phyloP scores from a whole-genome alignment of 164 flowering plant genomes.

The Liriodendron chinense region DNA sequence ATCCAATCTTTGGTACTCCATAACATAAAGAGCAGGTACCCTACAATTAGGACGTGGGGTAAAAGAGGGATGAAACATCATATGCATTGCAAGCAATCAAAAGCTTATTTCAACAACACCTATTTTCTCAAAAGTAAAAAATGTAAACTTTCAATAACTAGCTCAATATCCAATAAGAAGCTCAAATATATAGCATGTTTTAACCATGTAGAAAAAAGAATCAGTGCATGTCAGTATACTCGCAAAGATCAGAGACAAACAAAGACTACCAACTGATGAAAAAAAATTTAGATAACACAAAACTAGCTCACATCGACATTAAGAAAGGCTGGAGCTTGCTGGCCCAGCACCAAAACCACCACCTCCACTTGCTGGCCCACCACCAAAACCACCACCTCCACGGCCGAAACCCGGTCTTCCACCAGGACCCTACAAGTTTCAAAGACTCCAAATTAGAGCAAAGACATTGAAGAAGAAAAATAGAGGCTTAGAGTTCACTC shows the following conservation, averaged over 20 bases:
- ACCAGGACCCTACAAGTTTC: slow-evolving; percentile 32
- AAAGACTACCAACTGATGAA: not conserved
- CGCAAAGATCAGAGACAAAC: not conserved
- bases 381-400: slow-evolving; percentile 32
- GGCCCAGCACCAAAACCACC: slow-evolving; percentile 38
- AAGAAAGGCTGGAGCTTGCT: slow-evolving; percentile 29
- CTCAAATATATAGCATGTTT: no score
- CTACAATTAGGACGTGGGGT: no score
- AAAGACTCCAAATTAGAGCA: not conserved
- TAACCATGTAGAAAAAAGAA: no score
- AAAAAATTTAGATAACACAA: not conserved
- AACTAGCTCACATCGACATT: not conserved
- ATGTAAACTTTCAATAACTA: no score
- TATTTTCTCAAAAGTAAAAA: no score
- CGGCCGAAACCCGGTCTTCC: slow-evolving; percentile 42
- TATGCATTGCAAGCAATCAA: no score
- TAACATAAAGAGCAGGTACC: no score
- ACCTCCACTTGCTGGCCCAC: slow-evolving; percentile 31
- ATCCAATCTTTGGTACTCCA: no score
- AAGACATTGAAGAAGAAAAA: not conserved
- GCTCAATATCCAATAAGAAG: no score
- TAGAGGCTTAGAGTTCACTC: not conserved
- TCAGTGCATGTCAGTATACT: not conserved
- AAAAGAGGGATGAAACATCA: no score
- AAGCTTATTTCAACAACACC: no score